Percentiles rank a stretch among this genome's conserved stretches.
Conservation (phyloP, 179 eudicot genomes). For the Vitellaria paradoxa region DNA sequence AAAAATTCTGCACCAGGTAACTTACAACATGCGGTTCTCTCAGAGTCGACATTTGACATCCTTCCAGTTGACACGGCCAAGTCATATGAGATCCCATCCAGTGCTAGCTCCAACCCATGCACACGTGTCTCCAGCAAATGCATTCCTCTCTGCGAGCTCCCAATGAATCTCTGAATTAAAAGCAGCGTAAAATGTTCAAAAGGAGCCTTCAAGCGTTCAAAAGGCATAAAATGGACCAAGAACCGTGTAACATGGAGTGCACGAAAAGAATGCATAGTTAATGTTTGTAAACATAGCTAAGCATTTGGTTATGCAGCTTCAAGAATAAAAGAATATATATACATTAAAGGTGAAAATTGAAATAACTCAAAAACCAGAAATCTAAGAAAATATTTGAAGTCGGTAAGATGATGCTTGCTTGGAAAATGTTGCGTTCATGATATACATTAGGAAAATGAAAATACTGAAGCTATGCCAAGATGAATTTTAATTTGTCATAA, state of each 20-base stretch:
- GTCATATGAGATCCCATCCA: constrained; percentile 82
- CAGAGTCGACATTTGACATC: constrained; percentile 44
- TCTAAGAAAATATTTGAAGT: no score
- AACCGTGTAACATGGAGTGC: neutral
- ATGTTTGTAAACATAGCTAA: no score
- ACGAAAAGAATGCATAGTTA: neutral
- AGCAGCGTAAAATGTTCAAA: neutral
- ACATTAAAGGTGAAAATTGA: neutral
- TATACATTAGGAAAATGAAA: no score
- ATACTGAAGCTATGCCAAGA: neutral
- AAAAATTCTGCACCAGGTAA: constrained; percentile 85
- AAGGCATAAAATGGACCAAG: constrained; percentile 3
- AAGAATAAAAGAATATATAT: neutral
- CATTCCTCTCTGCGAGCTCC: constrained; percentile 81
- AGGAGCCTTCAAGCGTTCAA: neutral
- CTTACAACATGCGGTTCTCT: constrained; percentile 63
- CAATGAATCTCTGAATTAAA: constrained; percentile 64
- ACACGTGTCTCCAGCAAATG: constrained; percentile 84
- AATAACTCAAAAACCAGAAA: neutral
- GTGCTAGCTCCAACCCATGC: constrained; percentile 75
- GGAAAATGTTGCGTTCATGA: neutral
- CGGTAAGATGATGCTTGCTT: neutral
- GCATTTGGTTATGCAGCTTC: neutral
- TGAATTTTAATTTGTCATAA: neutral
- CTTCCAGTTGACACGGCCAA: constrained; percentile 75